A percentile compares a stretch with the other conserved stretches of the same genome.
phyloP scores from a whole-genome alignment of 768 basidiomycete species.

The Strobilomyces confusus region DNA sequence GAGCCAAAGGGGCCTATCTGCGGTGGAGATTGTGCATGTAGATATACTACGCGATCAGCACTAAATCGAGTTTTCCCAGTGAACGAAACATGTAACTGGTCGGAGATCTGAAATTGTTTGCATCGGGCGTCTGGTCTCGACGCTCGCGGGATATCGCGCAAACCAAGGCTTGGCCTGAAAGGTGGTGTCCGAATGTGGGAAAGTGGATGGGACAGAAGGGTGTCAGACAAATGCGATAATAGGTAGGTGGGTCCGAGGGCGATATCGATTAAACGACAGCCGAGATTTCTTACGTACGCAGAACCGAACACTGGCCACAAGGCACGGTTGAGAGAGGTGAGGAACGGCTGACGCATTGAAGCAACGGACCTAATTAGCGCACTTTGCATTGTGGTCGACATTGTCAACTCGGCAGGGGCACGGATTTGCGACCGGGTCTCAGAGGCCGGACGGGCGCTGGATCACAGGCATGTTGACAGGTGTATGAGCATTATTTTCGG shows the following conservation, averaged over 20 bases:
- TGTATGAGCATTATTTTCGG: slow-evolving; percentile 23
- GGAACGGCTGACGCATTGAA: slow-evolving; percentile 23
- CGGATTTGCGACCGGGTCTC: slow-evolving; percentile 29
- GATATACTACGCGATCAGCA: slow-evolving; percentile 39
- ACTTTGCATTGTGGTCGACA: slow-evolving; percentile 32
- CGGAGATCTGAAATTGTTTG: slow-evolving; percentile 35
- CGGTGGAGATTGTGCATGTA: slow-evolving; percentile 38
- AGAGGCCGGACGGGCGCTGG: slow-evolving; percentile 18
- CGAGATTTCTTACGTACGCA: slow-evolving; percentile 34
- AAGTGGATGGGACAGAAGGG: slow-evolving; percentile 26
- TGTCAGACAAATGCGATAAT: slow-evolving; percentile 31
- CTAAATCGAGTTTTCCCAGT: slow-evolving; percentile 36
- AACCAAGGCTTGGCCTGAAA: slow-evolving; percentile 34
- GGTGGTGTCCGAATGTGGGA: slow-evolving; percentile 32
- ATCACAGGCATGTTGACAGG: slow-evolving; percentile 18
- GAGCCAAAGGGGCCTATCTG: slow-evolving; percentile 24
- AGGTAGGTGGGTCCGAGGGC: slow-evolving; percentile 36
- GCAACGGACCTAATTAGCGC: slow-evolving; percentile 31
- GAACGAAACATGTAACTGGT: slow-evolving; percentile 34
- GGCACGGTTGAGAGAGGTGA: slow-evolving; percentile 31
- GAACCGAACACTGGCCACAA: slow-evolving; percentile 29
- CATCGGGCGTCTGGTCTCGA: slow-evolving; percentile 35
- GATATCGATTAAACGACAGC: slow-evolving; percentile 37
- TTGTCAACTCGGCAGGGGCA: slow-evolving; percentile 27
- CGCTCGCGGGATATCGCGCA: slow-evolving; percentile 35